Base-by-base conservation (phyloP, 169 alveolate species). In the Cryptosporidium viatorum region DNA sequence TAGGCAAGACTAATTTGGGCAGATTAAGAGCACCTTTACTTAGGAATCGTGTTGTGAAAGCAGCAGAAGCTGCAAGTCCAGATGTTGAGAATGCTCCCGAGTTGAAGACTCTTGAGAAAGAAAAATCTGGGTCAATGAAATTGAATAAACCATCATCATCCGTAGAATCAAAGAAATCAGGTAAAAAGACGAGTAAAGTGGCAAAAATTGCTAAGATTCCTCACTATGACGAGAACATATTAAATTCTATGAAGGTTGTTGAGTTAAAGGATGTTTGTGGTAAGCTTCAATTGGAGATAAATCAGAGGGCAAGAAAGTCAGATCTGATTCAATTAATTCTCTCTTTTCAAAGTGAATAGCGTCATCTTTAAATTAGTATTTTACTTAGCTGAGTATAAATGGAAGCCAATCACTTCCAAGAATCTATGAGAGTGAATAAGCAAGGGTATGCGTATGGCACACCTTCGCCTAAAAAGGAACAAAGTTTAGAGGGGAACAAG, bases 151-250 rank as follows among this genome's bases (percentile, higher is more conserved):
- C 85, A 8, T 48, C 43, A 31, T 26, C 55, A 23, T 14, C 51
- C 3, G 58, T 26, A 70, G 55, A 35, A 12, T 21, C 52, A 21
- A 73, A 73, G 70, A 71, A 71, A 51, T 59, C 86, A 14, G 41
- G 68, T 59, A 73, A 80, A 80, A 80, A 80, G 67, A 65, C 67
- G 18, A 80, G 89, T n/a, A 80, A 80, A 31, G 35, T 80, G 9
- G 89, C 89, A 60, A 80, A 60, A 43, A 62, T 80, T 37, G 89
- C 89, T 21, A 80, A 80, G 65, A 80, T 59, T 43, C 89, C 89
- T 10, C 89, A 80, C 10, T 80, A 80, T 29, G 52, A 21, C 37
- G 89, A 80, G 52, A 80, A 80, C 45, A 58, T 80, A 21, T 58
- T 80, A 3, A 80, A 80, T 23, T 59, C 89, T 3, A 80, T 80